These are phyloP conservation scores for Hypoxylon sp. DNA, from an alignment of 2,329 filamentous ascomycete species.

Conservation along the genomic window DNA sequence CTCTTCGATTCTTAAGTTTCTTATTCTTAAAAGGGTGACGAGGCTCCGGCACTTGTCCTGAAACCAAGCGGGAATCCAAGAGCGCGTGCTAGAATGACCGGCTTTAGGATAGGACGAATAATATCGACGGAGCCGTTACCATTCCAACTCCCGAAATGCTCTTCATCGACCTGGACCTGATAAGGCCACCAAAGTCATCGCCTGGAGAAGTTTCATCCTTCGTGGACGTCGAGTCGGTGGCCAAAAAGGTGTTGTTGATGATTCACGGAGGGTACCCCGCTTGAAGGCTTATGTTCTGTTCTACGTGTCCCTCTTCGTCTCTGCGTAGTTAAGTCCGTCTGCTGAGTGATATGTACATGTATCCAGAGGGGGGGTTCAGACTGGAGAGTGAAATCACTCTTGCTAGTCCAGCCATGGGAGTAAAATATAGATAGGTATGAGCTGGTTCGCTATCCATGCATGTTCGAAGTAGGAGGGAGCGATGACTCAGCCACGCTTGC, in stretches of 20 bases:
- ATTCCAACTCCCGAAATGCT: neutral
- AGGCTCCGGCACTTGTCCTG: constrained; percentile 1
- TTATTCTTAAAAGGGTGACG: neutral
- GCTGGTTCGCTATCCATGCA: no score
- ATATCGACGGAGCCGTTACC: neutral
- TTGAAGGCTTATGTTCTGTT: neutral
- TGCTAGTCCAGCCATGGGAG: no score
- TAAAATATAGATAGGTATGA: no score
- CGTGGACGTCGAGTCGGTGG: neutral
- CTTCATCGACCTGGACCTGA: neutral
- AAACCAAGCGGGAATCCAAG: neutral
- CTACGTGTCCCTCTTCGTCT: neutral
- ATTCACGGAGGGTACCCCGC: neutral
- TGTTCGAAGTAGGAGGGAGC: neutral
- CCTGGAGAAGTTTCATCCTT: neutral
- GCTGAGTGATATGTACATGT: neutral
- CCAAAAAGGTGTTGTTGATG: neutral
- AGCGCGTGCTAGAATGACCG: neutral
- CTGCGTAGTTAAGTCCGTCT: neutral
- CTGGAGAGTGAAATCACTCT: no score
- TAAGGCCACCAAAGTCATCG: neutral
- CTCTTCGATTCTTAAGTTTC: neutral
- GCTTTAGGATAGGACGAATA: neutral
- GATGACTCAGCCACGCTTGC: neutral
- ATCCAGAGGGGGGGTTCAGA: no score